Base-by-base conservation (phyloP, 2,329 filamentous ascomycete species). In the Ophiocordyceps camponoti-saundersi region DNA sequence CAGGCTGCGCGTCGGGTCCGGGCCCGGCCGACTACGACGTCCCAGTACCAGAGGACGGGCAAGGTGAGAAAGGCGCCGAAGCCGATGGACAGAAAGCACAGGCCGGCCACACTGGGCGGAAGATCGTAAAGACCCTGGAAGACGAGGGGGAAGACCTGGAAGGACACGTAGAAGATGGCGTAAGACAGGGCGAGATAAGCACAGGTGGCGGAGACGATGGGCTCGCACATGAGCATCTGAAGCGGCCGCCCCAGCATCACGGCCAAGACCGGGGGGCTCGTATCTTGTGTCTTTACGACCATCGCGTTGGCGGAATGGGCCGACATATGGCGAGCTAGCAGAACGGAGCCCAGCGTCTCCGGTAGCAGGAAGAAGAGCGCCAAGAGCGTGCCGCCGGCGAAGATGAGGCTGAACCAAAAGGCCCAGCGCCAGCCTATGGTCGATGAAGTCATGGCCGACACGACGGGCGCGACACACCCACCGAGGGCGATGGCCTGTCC, bases 141-240 rank as follows among this genome's bases (percentile, higher is more conserved):
- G 51, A 87, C 82, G 49, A 80, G 69, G 1, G 79, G 79, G 58
- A 81, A 89, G 2, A 82, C 80, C 59, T 86, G 78, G 54, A 90
- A 86, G 57, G 79, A 86, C 63, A 89, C 84, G 68, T 76, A 75
- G 56, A 75, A 75, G 53, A 75, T 73, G 44, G 67, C 73, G 57
- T 87, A 89, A 32, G 79, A 72, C 26, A 89, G 67, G 32, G 84
- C 78, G 12, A 88, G 68, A 60, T 87, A 89, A 56, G 76, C 57
- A 59, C 80, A 86, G 1, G 74, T 77, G 44, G 78, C 80, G 22
- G 79, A 68, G 8, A 90, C 82, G 45, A 90, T 82, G 44, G 81
- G 79, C 57, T 92, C 85, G 42, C 73, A 79, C 45, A 74, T 42
- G 30, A 82, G 67, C 85, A 90, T 90, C 23, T 80, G 71, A 6